Conservation (phyloP, 305 asterid genomes). For the Ilex paraguariensis region DNA sequence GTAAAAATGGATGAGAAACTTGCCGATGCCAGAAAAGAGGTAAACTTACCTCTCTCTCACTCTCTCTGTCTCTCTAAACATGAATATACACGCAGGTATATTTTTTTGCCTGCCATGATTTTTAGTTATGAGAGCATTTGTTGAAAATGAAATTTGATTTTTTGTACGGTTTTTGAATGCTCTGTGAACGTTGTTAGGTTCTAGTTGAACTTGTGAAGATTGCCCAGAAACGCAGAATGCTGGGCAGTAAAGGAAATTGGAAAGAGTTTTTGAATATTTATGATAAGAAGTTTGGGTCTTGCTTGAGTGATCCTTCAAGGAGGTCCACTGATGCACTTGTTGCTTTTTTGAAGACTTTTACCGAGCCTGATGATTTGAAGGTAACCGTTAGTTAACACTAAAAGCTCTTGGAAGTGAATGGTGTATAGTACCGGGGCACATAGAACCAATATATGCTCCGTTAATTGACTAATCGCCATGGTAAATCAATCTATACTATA, state of each 20-base stretch:
- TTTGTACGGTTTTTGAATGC: no score
- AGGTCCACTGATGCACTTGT: slow-evolving; percentile 53
- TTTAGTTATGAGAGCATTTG: no score
- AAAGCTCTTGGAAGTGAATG: no score
- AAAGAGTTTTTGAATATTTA: slow-evolving; percentile 63
- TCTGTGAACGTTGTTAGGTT: slow-evolving; percentile 31
- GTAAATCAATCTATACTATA: background rate
- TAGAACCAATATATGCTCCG: background rate
- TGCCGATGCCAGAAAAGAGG: no score
- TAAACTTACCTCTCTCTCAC: no score
- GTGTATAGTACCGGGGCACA: no score
- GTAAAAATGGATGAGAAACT: no score
- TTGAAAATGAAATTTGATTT: background rate
- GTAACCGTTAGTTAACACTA: slow-evolving; percentile 20
- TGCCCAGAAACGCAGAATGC: slow-evolving; percentile 71
- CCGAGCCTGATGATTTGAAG: slow-evolving; percentile 45
- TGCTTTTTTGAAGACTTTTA: slow-evolving; percentile 64
- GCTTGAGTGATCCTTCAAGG: slow-evolving; percentile 81
- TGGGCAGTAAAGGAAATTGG: slow-evolving; percentile 79
- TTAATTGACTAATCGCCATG: no score
- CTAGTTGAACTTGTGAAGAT: slow-evolving; percentile 80
- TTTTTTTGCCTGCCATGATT: background rate
- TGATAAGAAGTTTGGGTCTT: slow-evolving; percentile 71
- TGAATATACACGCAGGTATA: background rate
- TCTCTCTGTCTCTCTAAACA: no score